phyloP scores from a whole-genome alignment of 202 grass and related monocot species.

The Digitaria exilis region DNA sequence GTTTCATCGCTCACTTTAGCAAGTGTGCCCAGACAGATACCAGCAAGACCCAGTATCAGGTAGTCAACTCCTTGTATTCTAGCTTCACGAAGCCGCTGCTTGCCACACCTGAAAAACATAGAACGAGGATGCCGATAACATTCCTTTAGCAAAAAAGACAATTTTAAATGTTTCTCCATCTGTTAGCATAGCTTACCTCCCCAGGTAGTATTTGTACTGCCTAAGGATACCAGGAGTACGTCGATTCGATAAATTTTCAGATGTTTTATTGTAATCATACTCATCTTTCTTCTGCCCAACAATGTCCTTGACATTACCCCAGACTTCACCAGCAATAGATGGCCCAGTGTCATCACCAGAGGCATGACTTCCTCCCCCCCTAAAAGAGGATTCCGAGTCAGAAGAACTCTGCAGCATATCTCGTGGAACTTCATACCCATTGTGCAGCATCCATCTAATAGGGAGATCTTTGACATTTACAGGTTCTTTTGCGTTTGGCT shows the following conservation, averaged over 20 bases:
- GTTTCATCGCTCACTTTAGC: slow-evolving; percentile 95
- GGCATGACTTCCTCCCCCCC: slow-evolving; percentile 39
- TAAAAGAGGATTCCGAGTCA: slow-evolving; percentile 56
- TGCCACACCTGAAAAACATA: slow-evolving; percentile 68
- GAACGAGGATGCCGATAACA: neutral
- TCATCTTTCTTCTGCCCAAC: slow-evolving; percentile 84
- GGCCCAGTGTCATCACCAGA: slow-evolving; percentile 31
- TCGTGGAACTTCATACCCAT: slow-evolving; percentile 77
- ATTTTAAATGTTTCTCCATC: neutral
- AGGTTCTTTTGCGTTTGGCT: slow-evolving; percentile 48
- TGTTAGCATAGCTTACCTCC: slow-evolving; percentile 51
- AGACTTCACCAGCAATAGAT: slow-evolving; percentile 65
- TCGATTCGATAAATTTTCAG: slow-evolving; percentile 76
- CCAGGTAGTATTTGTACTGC: slow-evolving; percentile 88
- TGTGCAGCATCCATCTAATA: slow-evolving; percentile 91
- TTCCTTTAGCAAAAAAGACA: neutral
- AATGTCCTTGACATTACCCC: slow-evolving; percentile 80
- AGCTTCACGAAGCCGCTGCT: slow-evolving; percentile 85
- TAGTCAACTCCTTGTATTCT: slow-evolving; percentile 95
- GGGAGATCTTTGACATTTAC: slow-evolving; percentile 78
- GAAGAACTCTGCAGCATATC: slow-evolving; percentile 74
- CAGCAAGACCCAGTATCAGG: slow-evolving; percentile 76
- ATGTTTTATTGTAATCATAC: slow-evolving; percentile 74
- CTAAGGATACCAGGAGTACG: slow-evolving; percentile 62
- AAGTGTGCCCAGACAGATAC: slow-evolving; percentile 88